Conservation (phyloP, 352 stramenopile species). For the Phytophthora macrochlamydospora region DNA sequence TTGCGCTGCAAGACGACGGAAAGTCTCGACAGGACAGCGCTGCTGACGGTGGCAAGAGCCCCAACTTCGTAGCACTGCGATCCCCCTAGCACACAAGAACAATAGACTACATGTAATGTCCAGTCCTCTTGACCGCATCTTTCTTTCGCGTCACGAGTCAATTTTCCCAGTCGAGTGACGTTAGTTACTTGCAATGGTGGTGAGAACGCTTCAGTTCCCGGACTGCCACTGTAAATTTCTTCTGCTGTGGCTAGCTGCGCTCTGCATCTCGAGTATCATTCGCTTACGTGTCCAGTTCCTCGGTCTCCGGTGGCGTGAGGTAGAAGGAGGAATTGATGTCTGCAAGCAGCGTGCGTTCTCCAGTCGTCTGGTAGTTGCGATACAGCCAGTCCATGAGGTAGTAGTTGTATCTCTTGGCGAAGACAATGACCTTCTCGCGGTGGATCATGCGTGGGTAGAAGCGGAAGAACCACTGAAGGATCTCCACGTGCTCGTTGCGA, state of each 20-base stretch:
- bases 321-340: constrained; percentile 47
- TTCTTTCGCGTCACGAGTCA: no score
- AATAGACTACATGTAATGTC: no score
- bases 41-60: constrained; percentile 5
- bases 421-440: constrained; percentile 45
- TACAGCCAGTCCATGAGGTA: constrained; percentile 49
- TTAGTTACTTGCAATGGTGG: no score
- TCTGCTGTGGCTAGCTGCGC: background rate
- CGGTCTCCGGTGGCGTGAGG: constrained; percentile 32
- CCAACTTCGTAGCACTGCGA: constrained; percentile 15
- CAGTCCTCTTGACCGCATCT: no score
- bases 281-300: constrained; percentile 20
- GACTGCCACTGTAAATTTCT: no score
- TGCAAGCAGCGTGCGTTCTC: constrained; percentile 38
- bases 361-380: constrained; percentile 40
- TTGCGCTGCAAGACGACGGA: constrained; percentile 18
- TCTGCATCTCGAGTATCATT: background rate
- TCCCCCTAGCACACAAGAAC: constrained; percentile 9
- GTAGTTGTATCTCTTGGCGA: constrained; percentile 46
- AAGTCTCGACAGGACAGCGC: constrained; percentile 12
- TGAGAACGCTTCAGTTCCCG: no score
- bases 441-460: constrained; percentile 42
- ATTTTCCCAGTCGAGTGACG: no score
- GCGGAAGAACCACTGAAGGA: constrained; percentile 43
- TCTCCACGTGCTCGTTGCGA: constrained; percentile 43